Evolutionary conservation across 2,329 filamentous ascomycete genomes (phyloP), one percentile per base, ranked within the genome.

Genomic region (Immersiporthe knoxdaviesiana): DNA sequence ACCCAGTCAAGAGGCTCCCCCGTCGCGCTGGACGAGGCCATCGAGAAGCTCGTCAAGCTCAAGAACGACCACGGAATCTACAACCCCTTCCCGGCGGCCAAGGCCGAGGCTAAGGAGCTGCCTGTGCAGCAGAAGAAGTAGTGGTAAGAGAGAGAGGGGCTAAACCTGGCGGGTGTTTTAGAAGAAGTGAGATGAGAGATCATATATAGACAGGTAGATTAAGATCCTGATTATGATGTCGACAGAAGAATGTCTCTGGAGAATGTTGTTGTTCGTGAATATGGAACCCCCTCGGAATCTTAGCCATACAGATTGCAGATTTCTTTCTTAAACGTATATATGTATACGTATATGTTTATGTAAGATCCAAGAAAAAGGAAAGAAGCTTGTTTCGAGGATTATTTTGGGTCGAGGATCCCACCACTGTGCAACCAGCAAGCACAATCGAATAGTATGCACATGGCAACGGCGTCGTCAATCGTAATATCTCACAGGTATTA

Each of bases 1-100:
- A 87, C 84, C 66, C 88, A 90, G 79, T 84, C 84, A 74, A 85
- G 87, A 76, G 87, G 87, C 73, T 87, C 88, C 76, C 83, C 88
- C 59, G 80, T 90, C 63, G 80, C 84, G 27, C 78, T 90, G 65
- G 79, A 87, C 56, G 85, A 88, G 74, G 88, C 86, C 7, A 79
- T 89, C 59, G 81, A 85, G 73, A 87, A 88, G 77, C 81, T 89
- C 70, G 74, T 80, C 64, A 81, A 82, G 75, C 80, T 89, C 68
- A 83, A 85, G 75, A 79, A 80, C 66, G 84, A 87, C 74, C 78
- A 81, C 71, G 78, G 74, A 30, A 76, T 72, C 59, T 79, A 79
- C 67, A 80, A 80, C 75, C 78, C 78, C 1, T 79, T 79, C 74
- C 77, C 77, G 16, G 73, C 74, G 24, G 21, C 37, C 58, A 66